phyloP scores from a whole-genome alignment of 1,284 basidiomycete genomes.

The Rhodotorula sp. region DNA sequence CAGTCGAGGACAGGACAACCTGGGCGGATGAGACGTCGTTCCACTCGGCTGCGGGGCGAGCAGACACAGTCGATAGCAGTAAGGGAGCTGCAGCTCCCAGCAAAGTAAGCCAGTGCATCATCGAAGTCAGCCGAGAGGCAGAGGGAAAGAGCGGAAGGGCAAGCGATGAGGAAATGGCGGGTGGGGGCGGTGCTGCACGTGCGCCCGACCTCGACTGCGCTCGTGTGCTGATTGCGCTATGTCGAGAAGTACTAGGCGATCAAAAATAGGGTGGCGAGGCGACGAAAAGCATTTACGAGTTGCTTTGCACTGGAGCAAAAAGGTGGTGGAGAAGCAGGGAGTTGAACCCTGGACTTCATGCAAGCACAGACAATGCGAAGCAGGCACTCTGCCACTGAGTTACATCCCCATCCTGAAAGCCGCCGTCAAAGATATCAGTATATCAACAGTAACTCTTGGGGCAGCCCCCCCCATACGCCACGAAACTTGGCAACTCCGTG shows the following conservation, averaged over 20 bases:
- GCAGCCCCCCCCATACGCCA: too few species aligned
- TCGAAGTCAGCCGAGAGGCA: too few species aligned
- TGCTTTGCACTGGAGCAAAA: not conserved
- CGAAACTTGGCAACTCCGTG: too few species aligned
- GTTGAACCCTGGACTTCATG: conserved; percentile 7
- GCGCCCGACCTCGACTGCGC: too few species aligned
- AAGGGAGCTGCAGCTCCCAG: not conserved
- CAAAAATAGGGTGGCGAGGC: not conserved
- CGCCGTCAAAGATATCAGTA: too few species aligned
- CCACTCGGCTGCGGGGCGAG: not conserved
- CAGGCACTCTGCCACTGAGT: conserved; percentile 6
- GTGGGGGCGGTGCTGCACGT: too few species aligned
- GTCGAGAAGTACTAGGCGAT: not conserved
- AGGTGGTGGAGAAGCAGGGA: not conserved
- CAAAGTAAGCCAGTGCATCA: not conserved
- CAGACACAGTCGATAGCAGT: not conserved
- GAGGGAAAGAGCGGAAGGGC: too few species aligned
- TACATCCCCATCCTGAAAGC: not conserved
- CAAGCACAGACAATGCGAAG: not conserved
- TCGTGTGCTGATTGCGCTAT: too few species aligned
- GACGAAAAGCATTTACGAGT: not conserved
- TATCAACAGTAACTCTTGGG: too few species aligned
- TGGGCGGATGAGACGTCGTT: not conserved
- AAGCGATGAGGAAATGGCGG: too few species aligned
- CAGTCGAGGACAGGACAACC: not conserved